Conservation (phyloP, 2,329 filamentous ascomycete genomes). For the Colletotrichum sojae region DNA sequence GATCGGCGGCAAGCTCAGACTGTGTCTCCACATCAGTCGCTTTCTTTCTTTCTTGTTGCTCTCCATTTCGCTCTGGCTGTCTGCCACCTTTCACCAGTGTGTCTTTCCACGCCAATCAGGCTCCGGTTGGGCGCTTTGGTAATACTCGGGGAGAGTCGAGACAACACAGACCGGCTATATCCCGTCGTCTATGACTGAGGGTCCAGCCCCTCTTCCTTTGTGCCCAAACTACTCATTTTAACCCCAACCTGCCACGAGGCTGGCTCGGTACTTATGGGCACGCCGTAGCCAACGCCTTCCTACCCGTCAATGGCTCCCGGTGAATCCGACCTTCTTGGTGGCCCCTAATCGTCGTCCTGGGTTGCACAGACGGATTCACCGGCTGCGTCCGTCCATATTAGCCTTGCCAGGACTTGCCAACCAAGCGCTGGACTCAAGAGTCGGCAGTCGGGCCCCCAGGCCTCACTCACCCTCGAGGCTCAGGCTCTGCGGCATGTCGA, state of each 20-base stretch:
- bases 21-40: conserved; percentile 4
- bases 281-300: not conserved
- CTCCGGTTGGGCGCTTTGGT: not conserved
- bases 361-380: conserved; percentile 25
- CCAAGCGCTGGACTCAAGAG: not conserved
- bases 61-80: not conserved
- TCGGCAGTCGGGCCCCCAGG: not conserved
- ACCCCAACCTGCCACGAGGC: conserved; percentile 20
- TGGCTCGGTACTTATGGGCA: conserved; percentile 17
- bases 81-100: conserved; percentile 3
- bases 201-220: not conserved
- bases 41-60: not conserved
- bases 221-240: not conserved
- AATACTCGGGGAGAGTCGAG: not conserved
- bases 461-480: not conserved
- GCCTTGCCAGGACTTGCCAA: conserved; percentile 13
- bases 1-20: conserved; percentile 35
- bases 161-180: conserved; percentile 14
- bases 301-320: conserved; percentile 29
- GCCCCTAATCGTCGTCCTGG: not conserved
- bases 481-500: conserved; percentile 1
- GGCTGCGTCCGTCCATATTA: conserved; percentile 14
- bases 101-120: conserved; percentile 9
- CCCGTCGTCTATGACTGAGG: not conserved
- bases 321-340: conserved; percentile 15